A percentile compares a stretch with the other conserved stretches of the same genome.
Conservation (phyloP, 106 monocot species). For the Dendrobium officinale region DNA sequence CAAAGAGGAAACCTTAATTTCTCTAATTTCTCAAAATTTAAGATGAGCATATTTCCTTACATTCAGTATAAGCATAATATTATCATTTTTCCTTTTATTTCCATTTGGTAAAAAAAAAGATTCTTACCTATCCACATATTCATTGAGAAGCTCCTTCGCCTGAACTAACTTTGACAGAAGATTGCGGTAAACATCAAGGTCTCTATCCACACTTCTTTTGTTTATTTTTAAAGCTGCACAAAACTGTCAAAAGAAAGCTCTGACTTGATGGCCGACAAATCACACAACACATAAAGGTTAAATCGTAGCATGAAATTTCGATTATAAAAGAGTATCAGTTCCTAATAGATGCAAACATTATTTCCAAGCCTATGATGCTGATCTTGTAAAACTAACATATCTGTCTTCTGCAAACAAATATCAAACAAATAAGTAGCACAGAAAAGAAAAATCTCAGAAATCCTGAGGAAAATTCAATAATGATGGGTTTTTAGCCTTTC, state of each 20-base stretch:
- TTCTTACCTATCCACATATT: slow-evolving; percentile 79
- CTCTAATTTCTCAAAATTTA: no score
- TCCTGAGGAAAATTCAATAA: background rate
- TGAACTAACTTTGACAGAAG: slow-evolving; percentile 93
- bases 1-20: no score
- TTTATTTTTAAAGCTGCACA: slow-evolving; percentile 75
- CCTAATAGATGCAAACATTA: background rate
- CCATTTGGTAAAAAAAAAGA: background rate
- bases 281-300: background rate
- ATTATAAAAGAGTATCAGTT: background rate
- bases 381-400: background rate
- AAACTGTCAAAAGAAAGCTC: slow-evolving; percentile 36
- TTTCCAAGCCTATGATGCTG: background rate
- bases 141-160: slow-evolving; percentile 95
- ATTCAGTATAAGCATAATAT: no score
- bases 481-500: background rate
- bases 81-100: background rate
- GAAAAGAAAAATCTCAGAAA: background rate
- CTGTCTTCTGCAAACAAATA: background rate
- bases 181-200: slow-evolving; percentile 93
- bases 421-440: background rate
- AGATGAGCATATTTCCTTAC: no score
- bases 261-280: background rate
- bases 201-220: slow-evolving; percentile 87
- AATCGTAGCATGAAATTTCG: background rate